Evolutionary conservation across 2,329 filamentous ascomycete genomes (phyloP).

Genomic region (Fusarium phyllophilum): DNA sequence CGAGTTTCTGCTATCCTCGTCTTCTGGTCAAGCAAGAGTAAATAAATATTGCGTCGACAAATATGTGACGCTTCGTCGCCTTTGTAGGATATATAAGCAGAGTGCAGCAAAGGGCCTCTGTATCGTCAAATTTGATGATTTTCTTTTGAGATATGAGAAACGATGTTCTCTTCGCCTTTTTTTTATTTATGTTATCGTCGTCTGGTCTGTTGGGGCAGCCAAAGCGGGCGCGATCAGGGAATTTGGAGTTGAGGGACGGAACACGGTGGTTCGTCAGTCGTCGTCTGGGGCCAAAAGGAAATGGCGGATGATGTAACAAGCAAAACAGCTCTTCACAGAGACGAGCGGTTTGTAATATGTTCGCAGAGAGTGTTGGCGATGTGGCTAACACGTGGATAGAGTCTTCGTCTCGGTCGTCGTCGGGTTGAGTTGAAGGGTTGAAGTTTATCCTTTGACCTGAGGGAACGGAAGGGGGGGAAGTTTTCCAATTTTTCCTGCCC

Average conservation of each 20-base stretch:
- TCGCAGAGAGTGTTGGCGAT: conserved; percentile 40
- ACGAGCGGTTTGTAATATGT: conserved; percentile 30
- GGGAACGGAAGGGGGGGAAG: conserved; percentile 21
- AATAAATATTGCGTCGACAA: conserved; percentile 26
- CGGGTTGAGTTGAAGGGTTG: conserved; percentile 44
- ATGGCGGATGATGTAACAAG: conserved; percentile 23
- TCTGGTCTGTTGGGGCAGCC: conserved; percentile 38
- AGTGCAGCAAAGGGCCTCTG: conserved; percentile 13
- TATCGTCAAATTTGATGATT: conserved; percentile 1
- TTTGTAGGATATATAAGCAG: conserved; percentile 14
- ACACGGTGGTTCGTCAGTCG: conserved; percentile 41
- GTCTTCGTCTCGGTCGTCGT: conserved; percentile 43
- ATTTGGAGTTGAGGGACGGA: conserved; percentile 40
- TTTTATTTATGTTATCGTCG: conserved; percentile 14
- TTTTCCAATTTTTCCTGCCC: conserved; percentile 29
- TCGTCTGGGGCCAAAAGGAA: conserved; percentile 31
- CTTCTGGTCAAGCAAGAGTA: conserved; percentile 21
- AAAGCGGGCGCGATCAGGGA: conserved; percentile 41
- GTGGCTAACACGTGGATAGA: conserved; percentile 37
- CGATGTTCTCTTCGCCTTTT: conserved; percentile 19
- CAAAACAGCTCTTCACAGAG: conserved; percentile 28
- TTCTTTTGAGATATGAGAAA: conserved; percentile 7
- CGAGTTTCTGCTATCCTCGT: conserved; percentile 35
- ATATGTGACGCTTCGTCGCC: conserved; percentile 41
- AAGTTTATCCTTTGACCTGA: conserved; percentile 31